Evolutionary conservation across 768 basidiomycete genomes (phyloP).

Genomic region (Trametes cinnabarina): DNA sequence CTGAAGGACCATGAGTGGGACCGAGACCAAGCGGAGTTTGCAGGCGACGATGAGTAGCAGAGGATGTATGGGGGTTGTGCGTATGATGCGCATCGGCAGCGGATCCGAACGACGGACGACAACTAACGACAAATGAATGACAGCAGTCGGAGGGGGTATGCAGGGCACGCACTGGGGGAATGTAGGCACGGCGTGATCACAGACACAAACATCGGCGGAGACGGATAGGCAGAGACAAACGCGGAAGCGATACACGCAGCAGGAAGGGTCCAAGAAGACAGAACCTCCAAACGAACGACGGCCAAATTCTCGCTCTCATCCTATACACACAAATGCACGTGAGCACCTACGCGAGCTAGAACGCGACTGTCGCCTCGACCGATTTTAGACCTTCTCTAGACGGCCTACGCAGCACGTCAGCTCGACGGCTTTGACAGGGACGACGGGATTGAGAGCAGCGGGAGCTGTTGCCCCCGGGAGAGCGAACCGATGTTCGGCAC

Average conservation of each 20-base stretch:
- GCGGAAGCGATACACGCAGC: slow-evolving; percentile 4
- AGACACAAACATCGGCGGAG: not conserved
- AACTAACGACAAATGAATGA: slow-evolving; percentile 9
- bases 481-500: slow-evolving; percentile 28
- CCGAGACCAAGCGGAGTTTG: not conserved
- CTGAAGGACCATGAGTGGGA: not conserved
- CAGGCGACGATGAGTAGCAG: not conserved
- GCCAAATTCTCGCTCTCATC: not conserved
- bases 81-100: slow-evolving; percentile 2
- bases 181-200: not conserved
- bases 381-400: not conserved
- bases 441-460: slow-evolving; percentile 30
- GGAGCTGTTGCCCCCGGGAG: slow-evolving; percentile 18
- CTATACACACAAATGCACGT: not conserved
- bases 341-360: not conserved
- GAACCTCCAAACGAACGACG: not conserved
- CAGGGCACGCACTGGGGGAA: slow-evolving; percentile 9
- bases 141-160: slow-evolving; percentile 11
- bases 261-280: slow-evolving; percentile 10
- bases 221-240: not conserved
- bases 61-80: not conserved
- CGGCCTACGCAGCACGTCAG: slow-evolving; percentile 1
- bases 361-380: not conserved
- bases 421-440: slow-evolving; percentile 22
- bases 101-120: not conserved